Evolutionary conservation across 2,329 filamentous ascomycete genomes (phyloP).

Genomic region (Microdochium trichocladiopsis): DNA sequence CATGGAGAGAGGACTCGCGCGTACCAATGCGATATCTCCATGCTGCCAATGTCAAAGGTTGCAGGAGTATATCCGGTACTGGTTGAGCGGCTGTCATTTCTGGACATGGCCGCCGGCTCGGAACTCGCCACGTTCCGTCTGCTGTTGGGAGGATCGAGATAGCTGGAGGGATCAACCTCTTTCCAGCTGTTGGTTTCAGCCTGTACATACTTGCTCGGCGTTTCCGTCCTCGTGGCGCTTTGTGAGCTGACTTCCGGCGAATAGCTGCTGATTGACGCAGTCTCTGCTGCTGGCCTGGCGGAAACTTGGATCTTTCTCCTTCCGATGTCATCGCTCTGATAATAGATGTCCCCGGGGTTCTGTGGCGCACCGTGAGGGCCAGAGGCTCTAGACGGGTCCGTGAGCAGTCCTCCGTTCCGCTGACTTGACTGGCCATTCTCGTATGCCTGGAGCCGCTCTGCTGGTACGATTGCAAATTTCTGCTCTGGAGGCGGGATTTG

Average conservation of each 20-base stretch:
- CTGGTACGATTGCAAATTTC: slow-evolving; percentile 6
- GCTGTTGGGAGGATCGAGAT: not conserved
- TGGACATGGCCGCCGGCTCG: not conserved
- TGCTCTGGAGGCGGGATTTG: slow-evolving; percentile 15
- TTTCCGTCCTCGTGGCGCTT: not conserved
- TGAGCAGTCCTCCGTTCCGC: not conserved
- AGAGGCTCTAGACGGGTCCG: slow-evolving; percentile 8
- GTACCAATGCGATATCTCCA: slow-evolving; percentile 14
- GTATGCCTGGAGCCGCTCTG: not conserved
- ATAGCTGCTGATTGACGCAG: slow-evolving; percentile 4
- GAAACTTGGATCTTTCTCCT: slow-evolving; percentile 9
- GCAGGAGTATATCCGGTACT: not conserved
- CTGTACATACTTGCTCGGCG: not conserved
- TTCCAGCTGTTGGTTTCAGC: not conserved
- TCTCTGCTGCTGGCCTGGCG: slow-evolving; percentile 13
- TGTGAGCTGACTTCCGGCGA: not conserved
- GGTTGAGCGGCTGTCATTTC: not conserved
- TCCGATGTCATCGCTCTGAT: slow-evolving; percentile 21
- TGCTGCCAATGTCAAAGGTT: not conserved
- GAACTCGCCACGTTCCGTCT: not conserved
- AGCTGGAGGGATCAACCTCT: not conserved
- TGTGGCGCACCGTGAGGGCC: slow-evolving; percentile 24
- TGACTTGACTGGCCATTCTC: not conserved
- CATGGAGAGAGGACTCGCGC: not conserved
- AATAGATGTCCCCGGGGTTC: slow-evolving; percentile 23